phyloP scores from a whole-genome alignment of 2,329 filamentous ascomycete genomes.

The Stagonosporopsis chrysanthemi region DNA sequence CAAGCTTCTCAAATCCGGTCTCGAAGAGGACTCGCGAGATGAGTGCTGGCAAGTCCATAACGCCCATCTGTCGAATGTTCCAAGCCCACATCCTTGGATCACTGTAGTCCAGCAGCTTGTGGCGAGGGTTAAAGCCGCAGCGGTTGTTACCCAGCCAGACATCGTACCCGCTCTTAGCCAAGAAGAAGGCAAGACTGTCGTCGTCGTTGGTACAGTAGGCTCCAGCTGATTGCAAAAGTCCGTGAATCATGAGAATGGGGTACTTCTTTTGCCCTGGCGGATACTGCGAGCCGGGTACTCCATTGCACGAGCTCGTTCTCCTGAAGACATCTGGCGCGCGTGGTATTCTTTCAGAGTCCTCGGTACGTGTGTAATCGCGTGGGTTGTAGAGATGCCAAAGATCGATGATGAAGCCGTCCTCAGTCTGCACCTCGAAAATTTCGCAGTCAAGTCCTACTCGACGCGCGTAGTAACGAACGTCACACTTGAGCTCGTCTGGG shows the following conservation, averaged over 20 bases:
- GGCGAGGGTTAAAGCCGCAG: conserved; percentile 82
- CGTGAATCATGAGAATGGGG: conserved; percentile 86
- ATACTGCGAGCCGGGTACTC: conserved; percentile 37
- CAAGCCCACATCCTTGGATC: conserved; percentile 97
- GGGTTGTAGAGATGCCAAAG: conserved; percentile 92
- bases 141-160: conserved; percentile 96
- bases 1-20: conserved; percentile 83
- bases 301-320: conserved; percentile 34
- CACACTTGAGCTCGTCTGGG: conserved; percentile 77
- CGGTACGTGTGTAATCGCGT: conserved; percentile 67
- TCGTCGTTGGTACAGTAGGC: conserved; percentile 92
- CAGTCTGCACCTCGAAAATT: conserved; percentile 83
- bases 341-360: conserved; percentile 58
- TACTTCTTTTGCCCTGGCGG: conserved; percentile 67
- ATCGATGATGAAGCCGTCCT: conserved; percentile 90
- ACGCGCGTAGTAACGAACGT: conserved; percentile 85
- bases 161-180: conserved; percentile 91
- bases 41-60: conserved; percentile 84
- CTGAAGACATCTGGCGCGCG: conserved; percentile 71
- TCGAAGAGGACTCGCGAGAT: conserved; percentile 79
- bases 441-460: conserved; percentile 88
- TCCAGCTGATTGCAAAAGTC: conserved; percentile 84
- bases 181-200: conserved; percentile 86
- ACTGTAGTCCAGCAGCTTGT: conserved; percentile 71
- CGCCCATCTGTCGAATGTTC: conserved; percentile 95